phyloP scores from a whole-genome alignment of 306 rosid species.

The Potentilla sterilis region DNA sequence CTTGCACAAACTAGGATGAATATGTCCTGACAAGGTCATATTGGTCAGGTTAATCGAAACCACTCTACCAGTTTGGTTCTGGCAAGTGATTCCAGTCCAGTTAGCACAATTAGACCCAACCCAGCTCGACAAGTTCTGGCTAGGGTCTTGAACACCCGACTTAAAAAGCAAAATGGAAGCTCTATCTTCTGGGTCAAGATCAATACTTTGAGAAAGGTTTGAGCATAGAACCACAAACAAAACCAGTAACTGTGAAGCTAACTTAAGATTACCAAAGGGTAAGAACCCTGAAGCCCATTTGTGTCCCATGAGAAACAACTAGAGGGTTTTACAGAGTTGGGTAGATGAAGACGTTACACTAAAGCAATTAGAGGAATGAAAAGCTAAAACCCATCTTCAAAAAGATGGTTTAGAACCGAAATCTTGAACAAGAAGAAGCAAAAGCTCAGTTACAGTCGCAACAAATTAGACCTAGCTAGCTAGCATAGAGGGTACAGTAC shows the following conservation, averaged over 20 bases:
- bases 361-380: not conserved
- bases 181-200: conserved; percentile 64
- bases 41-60: conserved; percentile 55
- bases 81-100: conserved; percentile 81
- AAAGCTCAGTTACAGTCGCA: conserved; percentile 4
- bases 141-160: conserved; percentile 58
- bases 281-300: conserved; percentile 30
- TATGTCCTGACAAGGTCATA: conserved; percentile 74
- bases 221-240: conserved; percentile 38
- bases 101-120: conserved; percentile 65
- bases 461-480: not conserved
- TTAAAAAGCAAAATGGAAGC: conserved; percentile 50
- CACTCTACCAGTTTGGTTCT: conserved; percentile 66
- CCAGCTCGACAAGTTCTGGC: conserved; percentile 70
- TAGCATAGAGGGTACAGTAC: not conserved
- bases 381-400: conserved; percentile 26
- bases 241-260: conserved; percentile 33
- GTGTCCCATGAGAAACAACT: conserved; percentile 35
- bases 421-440: conserved; percentile 21
- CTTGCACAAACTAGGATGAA: conserved; percentile 56
- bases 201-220: conserved; percentile 44
- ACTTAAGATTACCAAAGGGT: conserved; percentile 24
- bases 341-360: conserved; percentile 15
- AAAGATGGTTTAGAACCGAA: conserved; percentile 6
- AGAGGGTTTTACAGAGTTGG: conserved; percentile 4